Evolutionary conservation across 768 basidiomycete genomes (phyloP).

Genomic region (Naematelia aurantialba): DNA sequence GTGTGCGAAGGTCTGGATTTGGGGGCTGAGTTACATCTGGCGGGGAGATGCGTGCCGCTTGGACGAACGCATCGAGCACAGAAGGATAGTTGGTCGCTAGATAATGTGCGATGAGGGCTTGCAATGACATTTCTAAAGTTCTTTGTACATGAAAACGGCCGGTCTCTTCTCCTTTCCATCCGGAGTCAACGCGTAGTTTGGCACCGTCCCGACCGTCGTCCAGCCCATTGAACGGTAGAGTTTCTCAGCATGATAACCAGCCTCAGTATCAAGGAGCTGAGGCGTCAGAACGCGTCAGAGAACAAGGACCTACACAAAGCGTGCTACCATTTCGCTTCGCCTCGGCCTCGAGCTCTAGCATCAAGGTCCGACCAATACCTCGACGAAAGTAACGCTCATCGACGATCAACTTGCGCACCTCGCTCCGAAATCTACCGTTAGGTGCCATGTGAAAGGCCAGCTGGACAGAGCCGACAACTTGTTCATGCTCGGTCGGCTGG

Average conservation of each 20-base stretch:
- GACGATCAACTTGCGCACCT: conserved; percentile 13
- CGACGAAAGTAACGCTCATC: conserved; percentile 9
- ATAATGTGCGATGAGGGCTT: conserved; percentile 39
- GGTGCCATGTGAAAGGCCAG: conserved; percentile 10
- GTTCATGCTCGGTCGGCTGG: conserved; percentile 2
- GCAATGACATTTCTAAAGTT: conserved; percentile 14
- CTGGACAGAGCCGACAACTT: conserved; percentile 12
- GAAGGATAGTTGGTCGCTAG: conserved; percentile 33
- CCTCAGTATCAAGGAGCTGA: conserved; percentile 24
- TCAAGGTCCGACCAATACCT: conserved; percentile 4
- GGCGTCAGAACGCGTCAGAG: background rate
- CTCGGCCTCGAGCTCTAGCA: conserved; percentile 6
- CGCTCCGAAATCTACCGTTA: conserved; percentile 5
- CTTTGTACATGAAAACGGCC: conserved; percentile 21
- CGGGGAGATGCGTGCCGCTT: conserved; percentile 20
- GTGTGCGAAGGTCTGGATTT: conserved; percentile 37
- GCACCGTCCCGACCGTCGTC: conserved; percentile 11
- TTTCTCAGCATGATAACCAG: conserved; percentile 16
- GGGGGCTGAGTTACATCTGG: conserved; percentile 31
- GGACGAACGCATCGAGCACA: conserved; percentile 32
- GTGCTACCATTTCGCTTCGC: conserved; percentile 11
- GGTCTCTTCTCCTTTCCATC: conserved; percentile 15
- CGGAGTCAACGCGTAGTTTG: conserved; percentile 18
- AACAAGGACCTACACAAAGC: conserved; percentile 7
- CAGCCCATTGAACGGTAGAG: conserved; percentile 14